These are phyloP conservation scores for Phytopythium boreale DNA, from an alignment of 352 stramenopile species.

Conservation along the genomic window DNA sequence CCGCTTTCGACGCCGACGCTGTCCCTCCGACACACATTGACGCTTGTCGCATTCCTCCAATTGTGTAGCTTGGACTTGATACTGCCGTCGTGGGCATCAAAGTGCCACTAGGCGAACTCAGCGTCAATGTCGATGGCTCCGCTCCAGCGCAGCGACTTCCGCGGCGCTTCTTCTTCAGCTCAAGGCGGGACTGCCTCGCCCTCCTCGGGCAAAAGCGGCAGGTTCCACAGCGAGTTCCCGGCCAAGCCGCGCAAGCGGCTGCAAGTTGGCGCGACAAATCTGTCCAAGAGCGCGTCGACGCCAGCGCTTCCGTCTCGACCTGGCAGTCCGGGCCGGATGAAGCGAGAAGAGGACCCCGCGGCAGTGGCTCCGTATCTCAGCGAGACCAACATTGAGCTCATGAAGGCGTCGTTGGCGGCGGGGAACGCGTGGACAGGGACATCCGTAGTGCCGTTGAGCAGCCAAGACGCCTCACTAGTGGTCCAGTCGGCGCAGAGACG, in stretches of 20 bases:
- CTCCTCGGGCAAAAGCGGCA: slow-evolving; percentile 8
- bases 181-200: slow-evolving; percentile 8
- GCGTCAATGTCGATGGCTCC: slow-evolving; percentile 18
- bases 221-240: slow-evolving; percentile 48
- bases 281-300: slow-evolving; percentile 29
- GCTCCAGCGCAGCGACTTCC: slow-evolving; percentile 69
- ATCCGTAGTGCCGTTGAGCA: background rate
- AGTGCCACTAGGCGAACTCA: background rate
- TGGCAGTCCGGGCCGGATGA: background rate
- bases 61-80: background rate
- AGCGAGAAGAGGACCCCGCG: slow-evolving; percentile 11
- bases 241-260: slow-evolving; percentile 56
- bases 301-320: slow-evolving; percentile 7
- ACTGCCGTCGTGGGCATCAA: background rate
- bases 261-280: slow-evolving; percentile 76
- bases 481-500: slow-evolving; percentile 12
- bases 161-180: slow-evolving; percentile 20
- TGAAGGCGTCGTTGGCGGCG: slow-evolving; percentile 28
- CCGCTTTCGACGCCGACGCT: background rate
- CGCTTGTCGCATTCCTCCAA: background rate
- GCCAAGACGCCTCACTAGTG: background rate
- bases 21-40: background rate
- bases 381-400: slow-evolving; percentile 44
- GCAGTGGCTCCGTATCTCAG: slow-evolving; percentile 23
- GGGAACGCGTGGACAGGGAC: background rate